Base-by-base conservation (phyloP, 768 basidiomycete species). In the Tylopilus felleus region DNA sequence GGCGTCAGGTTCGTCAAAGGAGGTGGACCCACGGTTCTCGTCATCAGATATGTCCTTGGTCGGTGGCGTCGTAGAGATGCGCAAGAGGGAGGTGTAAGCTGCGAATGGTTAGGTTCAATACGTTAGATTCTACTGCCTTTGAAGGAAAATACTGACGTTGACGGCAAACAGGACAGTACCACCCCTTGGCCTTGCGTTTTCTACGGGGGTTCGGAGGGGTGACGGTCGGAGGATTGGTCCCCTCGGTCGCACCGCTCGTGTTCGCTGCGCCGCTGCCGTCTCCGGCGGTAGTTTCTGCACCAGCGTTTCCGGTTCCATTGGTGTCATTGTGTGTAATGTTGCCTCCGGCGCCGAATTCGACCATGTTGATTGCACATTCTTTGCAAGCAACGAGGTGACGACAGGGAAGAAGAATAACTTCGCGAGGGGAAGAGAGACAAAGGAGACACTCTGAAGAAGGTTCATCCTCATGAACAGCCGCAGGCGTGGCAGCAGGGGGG, bases 81-180 rank as follows among this genome's bases (percentile, higher is more conserved):
- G 80, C 22, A 96, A 73, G 33, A 95, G 77, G 1, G 93, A 93
- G 0, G 92, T 93, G 64, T 96, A 96, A 12, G 93, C 90, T 93
- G 58, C 9, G 23, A 25, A 51, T 6, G 4, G 19, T 35, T 21
- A 25, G 4, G 17, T 33, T 57, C 53, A 35, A 49, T 48, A 36
- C 17, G 55, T 45, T n/a, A 17, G 8, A 28, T 10, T 23, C 4
- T n/a, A 39, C 19, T 4, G 14, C 3, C 8, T 13, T 12, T 2
- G 22, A 17, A 40, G 23, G 47, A 31, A 47, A n/a, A 45, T 6
- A 80, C 90, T 70, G 66, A 94, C 92, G 93, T 78, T 94, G 93
- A 60, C 94, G 82, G 70, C 94, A 96, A 46, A 98, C 91, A 27
- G 94, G 94, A 68, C 94, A 98, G 79, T 89, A 92, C 94, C 94